Evolutionary conservation across 2,329 filamentous ascomycete species (phyloP), one percentile per base, ranked within the genome.

Genomic region (Ascochyta koolunga): DNA sequence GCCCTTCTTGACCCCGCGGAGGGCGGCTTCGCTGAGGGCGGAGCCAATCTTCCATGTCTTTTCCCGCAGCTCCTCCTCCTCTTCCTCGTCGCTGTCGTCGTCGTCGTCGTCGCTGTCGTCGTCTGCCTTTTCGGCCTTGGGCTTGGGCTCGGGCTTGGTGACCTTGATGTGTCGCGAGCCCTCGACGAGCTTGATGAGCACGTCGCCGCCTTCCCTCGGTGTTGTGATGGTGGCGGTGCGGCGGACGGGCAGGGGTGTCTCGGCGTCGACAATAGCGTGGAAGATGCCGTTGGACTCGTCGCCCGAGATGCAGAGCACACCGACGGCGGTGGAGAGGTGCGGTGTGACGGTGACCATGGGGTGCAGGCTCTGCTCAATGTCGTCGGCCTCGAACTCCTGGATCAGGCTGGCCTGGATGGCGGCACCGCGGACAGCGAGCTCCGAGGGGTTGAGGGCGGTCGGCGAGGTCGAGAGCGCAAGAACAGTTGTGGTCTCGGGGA

Each of bases 341-440:
- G 92, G 91, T 46, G 96, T 92, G 15, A 93, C 93, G 29, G 93
- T 97, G 61, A 99, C 92, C 72, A 92, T 91, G 46, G 95, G 89
- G 81, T 99, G 93, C 41, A 92, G 96, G 59, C 91, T 96, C 82
- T 97, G 93, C 74, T 96, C 90, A 66, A 99, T 96, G 73, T 98
- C 93, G 63, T 91, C 88, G 65, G 86, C 83, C 68, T 99, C 95
- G 77, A 96, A 99, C 77, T 96, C 93, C 76, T 93, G 88, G 75
- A 99, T 91, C 60, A 99, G 82, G 56, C 89, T 96, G 32, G 95
- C 95, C 79, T 99, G 95, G 67, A 99, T 91, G 27, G 95, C 93
- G 57, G 95, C 95, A 71, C 95, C 95, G 61, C 95, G 88, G 59
- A 90, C 89, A 68, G 89, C 82, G 50, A 97, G 84, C 80, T 98